These are phyloP conservation scores for Suillus clintonianus DNA, from an alignment of 768 basidiomycete species.

Conservation along the genomic window DNA sequence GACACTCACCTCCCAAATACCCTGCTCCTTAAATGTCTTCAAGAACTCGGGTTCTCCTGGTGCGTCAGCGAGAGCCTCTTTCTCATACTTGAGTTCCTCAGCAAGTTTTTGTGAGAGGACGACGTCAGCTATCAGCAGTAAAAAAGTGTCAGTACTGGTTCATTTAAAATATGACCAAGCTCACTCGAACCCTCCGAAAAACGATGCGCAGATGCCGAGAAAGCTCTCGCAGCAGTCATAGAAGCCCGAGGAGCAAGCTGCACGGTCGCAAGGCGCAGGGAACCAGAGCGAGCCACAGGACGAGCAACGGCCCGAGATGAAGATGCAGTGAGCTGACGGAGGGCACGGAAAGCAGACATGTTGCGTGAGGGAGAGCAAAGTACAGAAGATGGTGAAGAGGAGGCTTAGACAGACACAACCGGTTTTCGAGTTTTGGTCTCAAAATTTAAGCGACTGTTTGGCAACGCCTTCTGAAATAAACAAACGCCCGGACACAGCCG, in stretches of 20 bases:
- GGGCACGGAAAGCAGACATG: constrained; percentile 66
- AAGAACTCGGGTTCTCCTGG: constrained; percentile 71
- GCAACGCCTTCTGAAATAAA: constrained; percentile 33
- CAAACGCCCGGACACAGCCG: constrained; percentile 14
- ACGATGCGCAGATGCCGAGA: constrained; percentile 40
- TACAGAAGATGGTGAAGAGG: constrained; percentile 3
- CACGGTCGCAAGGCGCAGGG: constrained; percentile 14
- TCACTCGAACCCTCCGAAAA: constrained; percentile 47
- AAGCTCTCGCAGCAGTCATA: constrained; percentile 35
- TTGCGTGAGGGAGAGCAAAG: constrained; percentile 8
- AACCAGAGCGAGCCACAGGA: constrained; percentile 24
- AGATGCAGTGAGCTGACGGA: constrained; percentile 55
- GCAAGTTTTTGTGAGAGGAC: constrained; percentile 71
- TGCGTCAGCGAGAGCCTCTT: constrained; percentile 46
- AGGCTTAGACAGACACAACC: background rate
- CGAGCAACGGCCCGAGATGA: constrained; percentile 40
- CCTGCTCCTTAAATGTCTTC: constrained; percentile 67
- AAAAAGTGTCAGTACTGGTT: background rate
- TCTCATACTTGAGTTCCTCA: constrained; percentile 87
- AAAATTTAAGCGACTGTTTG: constrained; percentile 35
- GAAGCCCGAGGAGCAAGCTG: constrained; percentile 16
- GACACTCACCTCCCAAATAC: constrained; percentile 73
- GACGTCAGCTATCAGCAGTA: constrained; percentile 58
- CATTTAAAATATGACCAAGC: constrained; percentile 14
- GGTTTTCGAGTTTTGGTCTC: constrained; percentile 5